A percentile compares a stretch with the other conserved stretches of the same genome.
phyloP scores from a whole-genome alignment of 345 rosid species.

The Hibiscus syriacus region DNA sequence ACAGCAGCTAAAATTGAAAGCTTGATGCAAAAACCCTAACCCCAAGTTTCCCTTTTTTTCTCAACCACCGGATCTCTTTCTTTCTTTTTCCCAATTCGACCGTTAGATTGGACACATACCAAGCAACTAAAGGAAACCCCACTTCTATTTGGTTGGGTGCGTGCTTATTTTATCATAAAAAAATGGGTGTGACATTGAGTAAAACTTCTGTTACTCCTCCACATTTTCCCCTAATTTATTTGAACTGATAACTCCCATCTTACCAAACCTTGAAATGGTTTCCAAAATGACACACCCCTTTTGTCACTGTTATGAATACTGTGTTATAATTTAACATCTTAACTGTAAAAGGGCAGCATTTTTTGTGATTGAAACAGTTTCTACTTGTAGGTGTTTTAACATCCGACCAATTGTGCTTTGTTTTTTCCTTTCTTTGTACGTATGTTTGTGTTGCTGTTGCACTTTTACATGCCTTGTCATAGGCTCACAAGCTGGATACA shows the following conservation, averaged over 20 bases:
- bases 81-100: conserved; percentile 21
- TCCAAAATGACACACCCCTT: neutral
- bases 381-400: neutral
- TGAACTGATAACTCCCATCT: conserved; percentile 3
- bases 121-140: conserved; percentile 15
- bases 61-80: conserved; percentile 26
- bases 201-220: neutral
- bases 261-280: conserved; percentile 11
- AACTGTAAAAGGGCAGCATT: neutral
- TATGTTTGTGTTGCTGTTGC: neutral
- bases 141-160: neutral
- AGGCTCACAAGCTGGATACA: neutral
- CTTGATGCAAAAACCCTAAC: conserved; percentile 24
- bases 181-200: conserved; percentile 1
- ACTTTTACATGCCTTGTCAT: neutral
- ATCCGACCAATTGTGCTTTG: neutral
- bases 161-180: conserved; percentile 5
- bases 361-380: neutral
- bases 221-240: neutral
- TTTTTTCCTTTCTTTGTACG: neutral
- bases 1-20: neutral
- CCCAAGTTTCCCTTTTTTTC: conserved; percentile 33
- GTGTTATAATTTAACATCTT: neutral
- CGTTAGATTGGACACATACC: conserved; percentile 43
- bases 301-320: neutral